Evolutionary conservation across 23 red algal species (phyloP).

Genomic region (Gracilaria caudata): DNA sequence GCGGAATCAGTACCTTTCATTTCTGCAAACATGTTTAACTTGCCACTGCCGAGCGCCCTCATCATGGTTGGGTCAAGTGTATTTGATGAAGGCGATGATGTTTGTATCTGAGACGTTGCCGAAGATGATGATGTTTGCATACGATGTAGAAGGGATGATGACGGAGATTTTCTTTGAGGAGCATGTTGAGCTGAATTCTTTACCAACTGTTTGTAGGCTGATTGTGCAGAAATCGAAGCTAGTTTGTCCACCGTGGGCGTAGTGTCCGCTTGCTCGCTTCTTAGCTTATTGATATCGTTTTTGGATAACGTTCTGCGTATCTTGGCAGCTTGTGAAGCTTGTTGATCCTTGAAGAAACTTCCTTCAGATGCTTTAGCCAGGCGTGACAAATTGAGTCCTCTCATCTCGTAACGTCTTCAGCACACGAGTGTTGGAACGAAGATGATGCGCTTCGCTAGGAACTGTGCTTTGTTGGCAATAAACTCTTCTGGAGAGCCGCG

Average conservation of each 20-base stretch:
- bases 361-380: constrained; percentile 52
- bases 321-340: constrained; percentile 42
- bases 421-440: neutral
- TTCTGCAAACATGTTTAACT: constrained; percentile 32
- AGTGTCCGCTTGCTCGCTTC: neutral
- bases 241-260: constrained; percentile 36
- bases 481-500: neutral
- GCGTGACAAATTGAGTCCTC: constrained; percentile 53
- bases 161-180: neutral
- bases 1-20: neutral
- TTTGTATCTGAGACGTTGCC: neutral
- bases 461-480: neutral
- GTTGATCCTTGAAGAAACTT: constrained; percentile 67
- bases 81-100: neutral
- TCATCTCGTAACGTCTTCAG: neutral
- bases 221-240: constrained; percentile 48
- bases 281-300: constrained; percentile 14
- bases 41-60: constrained; percentile 36
- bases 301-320: constrained; percentile 19
- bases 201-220: constrained; percentile 38
- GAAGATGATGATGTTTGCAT: constrained; percentile 6
- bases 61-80: constrained; percentile 33
- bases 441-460: neutral
- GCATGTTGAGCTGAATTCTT: constrained; percentile 1
- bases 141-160: neutral